Percentiles rank a stretch among this genome's conserved stretches.
These are phyloP conservation scores for Tetracentron sinense DNA, from an alignment of 164 flowering plant species.

Conservation along the genomic window DNA sequence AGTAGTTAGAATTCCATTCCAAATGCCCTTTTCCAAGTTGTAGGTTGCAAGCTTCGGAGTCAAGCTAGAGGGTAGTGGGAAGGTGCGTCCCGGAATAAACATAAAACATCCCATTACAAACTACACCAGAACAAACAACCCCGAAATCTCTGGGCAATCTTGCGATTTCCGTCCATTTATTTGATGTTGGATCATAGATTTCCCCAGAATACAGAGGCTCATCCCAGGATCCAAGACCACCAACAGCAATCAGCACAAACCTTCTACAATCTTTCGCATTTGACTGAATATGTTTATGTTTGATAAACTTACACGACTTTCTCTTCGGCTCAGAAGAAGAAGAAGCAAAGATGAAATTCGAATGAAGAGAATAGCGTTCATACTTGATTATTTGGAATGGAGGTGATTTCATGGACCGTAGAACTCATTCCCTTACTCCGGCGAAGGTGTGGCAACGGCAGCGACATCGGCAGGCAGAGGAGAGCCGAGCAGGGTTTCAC, in stretches of 20 bases:
- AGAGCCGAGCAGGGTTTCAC: too few relatives aligned
- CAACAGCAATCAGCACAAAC: conserved; percentile 76
- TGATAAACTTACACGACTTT: conserved; percentile 33
- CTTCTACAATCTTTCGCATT: conserved; percentile 33
- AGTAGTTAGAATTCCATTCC: conserved; percentile 65
- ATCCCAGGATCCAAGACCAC: conserved; percentile 90
- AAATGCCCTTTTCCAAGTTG: conserved; percentile 74
- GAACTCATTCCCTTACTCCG: too few relatives aligned
- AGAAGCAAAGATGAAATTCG: too few relatives aligned
- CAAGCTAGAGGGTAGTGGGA: too few relatives aligned
- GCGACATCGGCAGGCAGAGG: too few relatives aligned
- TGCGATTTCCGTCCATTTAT: conserved; percentile 81
- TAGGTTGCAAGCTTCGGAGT: conserved; percentile 78
- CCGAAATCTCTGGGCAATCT: conserved; percentile 80
- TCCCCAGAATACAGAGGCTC: conserved; percentile 88
- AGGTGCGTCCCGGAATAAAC: conserved; percentile 78
- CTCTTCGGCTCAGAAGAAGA: too few relatives aligned
- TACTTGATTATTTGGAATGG: too few relatives aligned
- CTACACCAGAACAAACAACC: conserved; percentile 67
- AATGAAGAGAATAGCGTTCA: too few relatives aligned
- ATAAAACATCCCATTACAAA: conserved; percentile 68
- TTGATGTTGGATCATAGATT: conserved; percentile 72
- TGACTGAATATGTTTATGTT: conserved; percentile 38
- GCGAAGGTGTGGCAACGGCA: too few relatives aligned
- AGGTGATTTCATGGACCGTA: too few relatives aligned